Evolutionary conservation across 2,329 filamentous ascomycete species (phyloP).

Genomic region (Monosporascus sp.): DNA sequence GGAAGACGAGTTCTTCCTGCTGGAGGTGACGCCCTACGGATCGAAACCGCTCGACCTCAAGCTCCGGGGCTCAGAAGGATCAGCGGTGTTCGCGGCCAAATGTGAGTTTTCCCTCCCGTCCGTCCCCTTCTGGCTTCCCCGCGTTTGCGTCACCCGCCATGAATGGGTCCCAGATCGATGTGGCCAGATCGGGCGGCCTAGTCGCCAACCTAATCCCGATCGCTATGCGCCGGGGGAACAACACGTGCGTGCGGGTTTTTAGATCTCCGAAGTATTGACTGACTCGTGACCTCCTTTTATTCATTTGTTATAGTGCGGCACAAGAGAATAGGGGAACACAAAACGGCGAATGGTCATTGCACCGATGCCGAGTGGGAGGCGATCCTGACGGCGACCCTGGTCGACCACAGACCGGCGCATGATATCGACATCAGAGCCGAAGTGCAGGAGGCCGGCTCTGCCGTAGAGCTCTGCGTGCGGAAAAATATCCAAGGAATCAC

Average conservation of each 20-base stretch:
- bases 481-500: slow-evolving; percentile 65
- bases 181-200: slow-evolving; percentile 4
- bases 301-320: slow-evolving; percentile 47
- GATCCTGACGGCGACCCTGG: slow-evolving; percentile 53
- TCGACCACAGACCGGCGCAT: slow-evolving; percentile 40
- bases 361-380: slow-evolving; percentile 61
- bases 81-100: slow-evolving; percentile 51
- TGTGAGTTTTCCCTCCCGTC: slow-evolving; percentile 40
- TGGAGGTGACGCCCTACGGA: slow-evolving; percentile 50
- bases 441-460: slow-evolving; percentile 43
- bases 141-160: background rate
- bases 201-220: no score
- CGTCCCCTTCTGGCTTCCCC: slow-evolving; percentile 1
- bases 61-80: slow-evolving; percentile 63
- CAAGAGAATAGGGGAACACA: slow-evolving; percentile 46
- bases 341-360: slow-evolving; percentile 48
- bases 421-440: slow-evolving; percentile 57
- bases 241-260: background rate
- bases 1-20: slow-evolving; percentile 50
- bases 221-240: background rate
- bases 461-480: slow-evolving; percentile 58
- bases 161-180: slow-evolving; percentile 1
- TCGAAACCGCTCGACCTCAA: slow-evolving; percentile 57
- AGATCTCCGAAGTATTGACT: background rate
- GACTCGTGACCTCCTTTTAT: slow-evolving; percentile 5